These are phyloP conservation scores for Collybiopsis luxurians DNA, from an alignment of 768 basidiomycete genomes.

Conservation along the genomic window DNA sequence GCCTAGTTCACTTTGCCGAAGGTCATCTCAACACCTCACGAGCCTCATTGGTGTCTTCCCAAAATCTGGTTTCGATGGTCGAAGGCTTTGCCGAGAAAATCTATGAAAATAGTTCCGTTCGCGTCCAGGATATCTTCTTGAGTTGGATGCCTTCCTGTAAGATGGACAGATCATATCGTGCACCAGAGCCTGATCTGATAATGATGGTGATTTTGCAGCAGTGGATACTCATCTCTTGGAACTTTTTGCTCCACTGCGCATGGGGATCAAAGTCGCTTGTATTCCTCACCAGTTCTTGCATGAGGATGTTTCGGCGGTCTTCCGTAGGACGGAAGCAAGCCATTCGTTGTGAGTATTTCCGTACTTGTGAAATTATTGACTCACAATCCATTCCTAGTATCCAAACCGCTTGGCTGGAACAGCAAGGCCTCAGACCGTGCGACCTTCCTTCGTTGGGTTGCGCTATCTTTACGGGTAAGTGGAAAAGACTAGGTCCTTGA, in stretches of 20 bases:
- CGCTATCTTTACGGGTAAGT: neutral
- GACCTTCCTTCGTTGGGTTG: slow-evolving; percentile 2
- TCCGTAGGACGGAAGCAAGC: neutral
- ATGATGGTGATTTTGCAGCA: slow-evolving; percentile 1
- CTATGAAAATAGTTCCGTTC: neutral
- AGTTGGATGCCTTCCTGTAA: slow-evolving; percentile 4
- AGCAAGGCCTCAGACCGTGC: neutral
- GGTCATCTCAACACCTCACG: neutral
- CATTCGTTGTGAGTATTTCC: slow-evolving; percentile 1
- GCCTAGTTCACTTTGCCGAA: neutral
- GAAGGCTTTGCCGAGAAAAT: neutral
- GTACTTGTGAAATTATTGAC: neutral
- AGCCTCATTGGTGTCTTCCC: neutral
- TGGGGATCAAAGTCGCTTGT: neutral
- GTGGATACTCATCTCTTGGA: neutral
- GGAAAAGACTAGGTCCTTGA: neutral
- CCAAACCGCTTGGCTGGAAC: neutral
- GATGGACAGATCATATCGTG: too few species aligned
- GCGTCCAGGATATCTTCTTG: neutral
- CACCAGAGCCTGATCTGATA: too few species aligned
- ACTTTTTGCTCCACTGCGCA: slow-evolving; percentile 2
- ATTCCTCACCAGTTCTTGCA: neutral
- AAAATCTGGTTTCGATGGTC: neutral
- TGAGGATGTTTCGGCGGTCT: neutral
- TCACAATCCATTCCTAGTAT: neutral